These are phyloP conservation scores for Kuraishia piskuri DNA, from an alignment of 805 yeast genomes.

Conservation along the genomic window DNA sequence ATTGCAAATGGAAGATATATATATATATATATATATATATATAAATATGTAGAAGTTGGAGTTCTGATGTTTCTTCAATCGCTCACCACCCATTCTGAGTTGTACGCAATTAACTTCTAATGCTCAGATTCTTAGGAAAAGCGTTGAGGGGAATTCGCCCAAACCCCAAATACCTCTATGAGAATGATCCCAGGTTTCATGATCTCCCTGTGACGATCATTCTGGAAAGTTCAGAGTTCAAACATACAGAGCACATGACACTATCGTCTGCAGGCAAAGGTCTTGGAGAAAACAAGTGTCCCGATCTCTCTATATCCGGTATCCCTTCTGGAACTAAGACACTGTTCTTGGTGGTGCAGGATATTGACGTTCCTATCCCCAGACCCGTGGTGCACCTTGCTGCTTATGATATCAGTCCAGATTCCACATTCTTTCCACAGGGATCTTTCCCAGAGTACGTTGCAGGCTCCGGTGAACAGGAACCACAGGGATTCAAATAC, in stretches of 20 bases:
- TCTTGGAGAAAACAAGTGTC: conserved; percentile 3
- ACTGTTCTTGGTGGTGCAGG: conserved; percentile 3
- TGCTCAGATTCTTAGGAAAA: not conserved
- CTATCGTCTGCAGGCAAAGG: not conserved
- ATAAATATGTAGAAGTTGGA: no score
- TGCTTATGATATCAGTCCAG: conserved; percentile 3
- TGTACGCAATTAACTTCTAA: not conserved
- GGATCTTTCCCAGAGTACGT: not conserved
- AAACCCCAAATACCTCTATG: not conserved
- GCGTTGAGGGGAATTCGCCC: not conserved
- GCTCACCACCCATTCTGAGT: not conserved
- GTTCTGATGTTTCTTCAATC: no score
- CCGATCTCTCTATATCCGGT: not conserved
- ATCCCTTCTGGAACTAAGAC: conserved; percentile 1
- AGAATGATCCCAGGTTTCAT: not conserved
- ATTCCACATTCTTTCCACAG: not conserved
- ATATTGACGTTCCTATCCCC: conserved; percentile 6
- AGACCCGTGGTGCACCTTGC: conserved; percentile 2
- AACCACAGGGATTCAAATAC: not conserved
- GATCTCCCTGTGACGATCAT: conserved; percentile 2
- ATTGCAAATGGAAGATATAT: no score
- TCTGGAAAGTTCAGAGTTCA: conserved; percentile 3
- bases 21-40: no score
- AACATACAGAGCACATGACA: conserved; percentile 3
- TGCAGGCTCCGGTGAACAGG: not conserved